These are phyloP conservation scores for Neofusicoccum ribis DNA, from an alignment of 2,329 filamentous ascomycete genomes.

Conservation along the genomic window DNA sequence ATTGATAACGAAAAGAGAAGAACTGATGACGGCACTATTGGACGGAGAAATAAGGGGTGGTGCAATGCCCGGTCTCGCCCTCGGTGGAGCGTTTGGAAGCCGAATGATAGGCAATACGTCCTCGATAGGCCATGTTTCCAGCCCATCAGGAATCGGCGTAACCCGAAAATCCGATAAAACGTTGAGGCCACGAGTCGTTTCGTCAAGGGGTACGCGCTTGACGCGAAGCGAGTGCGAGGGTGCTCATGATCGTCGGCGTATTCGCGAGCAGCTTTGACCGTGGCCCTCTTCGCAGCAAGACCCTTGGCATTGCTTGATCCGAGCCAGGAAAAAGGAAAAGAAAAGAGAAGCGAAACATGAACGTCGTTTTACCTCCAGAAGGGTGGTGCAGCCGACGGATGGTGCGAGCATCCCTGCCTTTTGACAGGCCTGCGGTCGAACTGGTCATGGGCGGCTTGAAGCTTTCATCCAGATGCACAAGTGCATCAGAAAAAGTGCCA, in stretches of 20 bases:
- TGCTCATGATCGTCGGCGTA: not conserved
- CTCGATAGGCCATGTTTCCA: not conserved
- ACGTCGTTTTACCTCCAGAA: not conserved
- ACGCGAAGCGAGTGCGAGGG: not conserved
- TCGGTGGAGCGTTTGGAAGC: not conserved
- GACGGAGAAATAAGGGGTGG: not conserved
- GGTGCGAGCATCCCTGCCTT: too few relatives aligned
- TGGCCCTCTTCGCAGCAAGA: not conserved
- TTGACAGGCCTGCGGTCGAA: too few relatives aligned
- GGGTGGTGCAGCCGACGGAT: too few relatives aligned
- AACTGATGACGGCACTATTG: not conserved
- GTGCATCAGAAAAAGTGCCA: too few relatives aligned
- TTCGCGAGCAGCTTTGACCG: not conserved
- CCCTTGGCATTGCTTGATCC: slow-evolving; percentile 13
- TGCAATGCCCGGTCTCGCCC: not conserved
- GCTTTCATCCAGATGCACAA: too few relatives aligned
- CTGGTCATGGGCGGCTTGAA: too few relatives aligned
- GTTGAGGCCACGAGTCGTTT: slow-evolving; percentile 14
- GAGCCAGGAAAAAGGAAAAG: not conserved
- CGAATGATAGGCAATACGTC: not conserved
- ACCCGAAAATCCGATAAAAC: slow-evolving; percentile 5
- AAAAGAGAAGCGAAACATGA: not conserved
- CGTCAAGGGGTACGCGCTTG: not conserved
- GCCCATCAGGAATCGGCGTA: not conserved
- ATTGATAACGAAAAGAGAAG: not conserved